Conservation (phyloP, 148 eudicot species). For the Arctostaphylos glauca region DNA sequence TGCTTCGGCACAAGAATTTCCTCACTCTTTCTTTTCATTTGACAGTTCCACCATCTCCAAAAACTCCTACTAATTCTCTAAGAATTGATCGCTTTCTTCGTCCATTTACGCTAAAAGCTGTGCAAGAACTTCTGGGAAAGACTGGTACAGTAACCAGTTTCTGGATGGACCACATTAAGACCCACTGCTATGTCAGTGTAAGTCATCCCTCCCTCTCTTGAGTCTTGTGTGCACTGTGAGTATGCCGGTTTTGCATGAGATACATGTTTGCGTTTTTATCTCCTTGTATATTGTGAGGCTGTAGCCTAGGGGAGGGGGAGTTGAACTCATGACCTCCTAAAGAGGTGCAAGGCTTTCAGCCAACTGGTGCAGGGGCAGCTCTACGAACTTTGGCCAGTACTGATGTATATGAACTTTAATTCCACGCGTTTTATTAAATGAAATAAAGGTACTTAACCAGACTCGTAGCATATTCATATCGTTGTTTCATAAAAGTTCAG, state of each 20-base stretch:
- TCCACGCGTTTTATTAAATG: too few species aligned
- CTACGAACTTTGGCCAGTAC: too few species aligned
- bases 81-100: conserved; percentile 87
- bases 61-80: conserved; percentile 69
- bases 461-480: too few species aligned
- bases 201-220: conserved; percentile 15
- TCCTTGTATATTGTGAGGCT: background rate
- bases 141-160: conserved; percentile 75
- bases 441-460: too few species aligned
- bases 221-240: too few species aligned
- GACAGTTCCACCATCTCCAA: conserved; percentile 81
- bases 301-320: background rate
- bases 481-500: too few species aligned
- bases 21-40: conserved; percentile 10
- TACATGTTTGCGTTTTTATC: background rate
- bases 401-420: too few species aligned
- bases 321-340: background rate
- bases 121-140: conserved; percentile 87
- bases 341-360: background rate
- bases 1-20: conserved; percentile 9
- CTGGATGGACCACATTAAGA: conserved; percentile 99
- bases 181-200: conserved; percentile 92
- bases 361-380: background rate
- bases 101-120: conserved; percentile 93
- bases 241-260: background rate